Evolutionary conservation across 2,329 filamentous ascomycete species (phyloP).

Genomic region (Penicillium fuscoglaucum): DNA sequence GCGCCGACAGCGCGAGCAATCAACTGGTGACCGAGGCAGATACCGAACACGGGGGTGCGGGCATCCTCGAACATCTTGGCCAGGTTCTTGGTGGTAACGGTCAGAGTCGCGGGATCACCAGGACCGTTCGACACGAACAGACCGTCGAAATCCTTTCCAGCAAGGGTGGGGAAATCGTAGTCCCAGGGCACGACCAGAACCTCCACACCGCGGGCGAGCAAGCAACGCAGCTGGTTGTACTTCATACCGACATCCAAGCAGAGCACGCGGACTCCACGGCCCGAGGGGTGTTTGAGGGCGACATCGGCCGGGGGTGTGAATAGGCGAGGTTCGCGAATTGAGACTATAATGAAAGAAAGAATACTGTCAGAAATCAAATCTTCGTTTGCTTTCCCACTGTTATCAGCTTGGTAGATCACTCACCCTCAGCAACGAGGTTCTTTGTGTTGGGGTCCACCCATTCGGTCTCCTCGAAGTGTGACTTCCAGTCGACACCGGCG

Average conservation of each 20-base stretch:
- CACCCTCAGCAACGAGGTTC: slow-evolving; percentile 93
- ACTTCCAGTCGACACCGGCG: slow-evolving; percentile 50
- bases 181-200: slow-evolving; percentile 95
- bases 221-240: slow-evolving; percentile 94
- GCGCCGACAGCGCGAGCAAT: slow-evolving; percentile 86
- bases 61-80: slow-evolving; percentile 72
- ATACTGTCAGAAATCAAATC: slow-evolving; percentile 36
- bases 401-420: slow-evolving; percentile 40
- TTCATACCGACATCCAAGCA: slow-evolving; percentile 98
- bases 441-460: slow-evolving; percentile 91
- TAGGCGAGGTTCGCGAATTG: slow-evolving; percentile 79
- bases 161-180: slow-evolving; percentile 78
- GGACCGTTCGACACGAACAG: slow-evolving; percentile 98
- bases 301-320: slow-evolving; percentile 72
- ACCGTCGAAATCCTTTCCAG: slow-evolving; percentile 85
- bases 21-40: slow-evolving; percentile 92
- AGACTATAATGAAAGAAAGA: slow-evolving; percentile 61
- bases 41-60: slow-evolving; percentile 87
- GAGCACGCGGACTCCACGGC: slow-evolving; percentile 80
- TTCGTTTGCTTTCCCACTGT: neutral
- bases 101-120: slow-evolving; percentile 86
- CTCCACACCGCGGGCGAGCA: slow-evolving; percentile 87
- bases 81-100: slow-evolving; percentile 75
- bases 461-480: slow-evolving; percentile 73
- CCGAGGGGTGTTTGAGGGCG: slow-evolving; percentile 82